Percentiles rank a stretch among this genome's conserved stretches.
Evolutionary conservation across 768 basidiomycete species (phyloP).

Genomic region (Macrolepiota albuminosa): DNA sequence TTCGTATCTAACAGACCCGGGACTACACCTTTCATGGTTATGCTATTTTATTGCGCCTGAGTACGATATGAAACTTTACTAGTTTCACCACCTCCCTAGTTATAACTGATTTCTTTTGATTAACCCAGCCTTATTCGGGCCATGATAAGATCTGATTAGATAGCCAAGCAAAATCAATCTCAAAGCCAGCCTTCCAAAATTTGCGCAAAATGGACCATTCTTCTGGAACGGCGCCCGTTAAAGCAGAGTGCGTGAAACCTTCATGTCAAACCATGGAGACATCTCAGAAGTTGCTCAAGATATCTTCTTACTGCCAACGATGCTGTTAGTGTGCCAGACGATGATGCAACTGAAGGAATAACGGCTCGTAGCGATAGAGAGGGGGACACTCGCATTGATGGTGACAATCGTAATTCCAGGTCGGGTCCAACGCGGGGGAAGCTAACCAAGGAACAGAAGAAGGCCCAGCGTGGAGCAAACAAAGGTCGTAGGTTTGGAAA

Average conservation of each 20-base stretch:
- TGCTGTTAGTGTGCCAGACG: conserved; percentile 25
- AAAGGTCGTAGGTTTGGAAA: conserved; percentile 78
- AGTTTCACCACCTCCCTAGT: too few species aligned
- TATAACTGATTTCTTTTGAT: too few species aligned
- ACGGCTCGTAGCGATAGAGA: conserved; percentile 26
- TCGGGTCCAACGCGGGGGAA: conserved; percentile 26
- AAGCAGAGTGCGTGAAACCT: conserved; percentile 27
- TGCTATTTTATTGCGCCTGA: too few species aligned
- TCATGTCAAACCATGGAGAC: not conserved
- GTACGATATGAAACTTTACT: too few species aligned
- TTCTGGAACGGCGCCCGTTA: conserved; percentile 33
- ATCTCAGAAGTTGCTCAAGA: conserved; percentile 17
- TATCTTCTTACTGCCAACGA: conserved; percentile 26
- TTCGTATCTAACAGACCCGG: too few species aligned
- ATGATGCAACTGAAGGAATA: conserved; percentile 57
- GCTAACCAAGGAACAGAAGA: conserved; percentile 61
- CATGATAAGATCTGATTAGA: conserved; percentile 3
- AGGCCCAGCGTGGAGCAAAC: conserved; percentile 75
- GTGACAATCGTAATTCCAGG: conserved; percentile 15
- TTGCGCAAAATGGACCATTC: conserved; percentile 12
- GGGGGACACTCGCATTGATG: conserved; percentile 13
- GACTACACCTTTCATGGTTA: too few species aligned
- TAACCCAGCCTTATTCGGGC: too few species aligned
- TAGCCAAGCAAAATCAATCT: not conserved
- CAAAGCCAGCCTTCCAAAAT: not conserved